Conservation (phyloP, 2,329 filamentous ascomycete genomes). For the Calonectria crousiana region DNA sequence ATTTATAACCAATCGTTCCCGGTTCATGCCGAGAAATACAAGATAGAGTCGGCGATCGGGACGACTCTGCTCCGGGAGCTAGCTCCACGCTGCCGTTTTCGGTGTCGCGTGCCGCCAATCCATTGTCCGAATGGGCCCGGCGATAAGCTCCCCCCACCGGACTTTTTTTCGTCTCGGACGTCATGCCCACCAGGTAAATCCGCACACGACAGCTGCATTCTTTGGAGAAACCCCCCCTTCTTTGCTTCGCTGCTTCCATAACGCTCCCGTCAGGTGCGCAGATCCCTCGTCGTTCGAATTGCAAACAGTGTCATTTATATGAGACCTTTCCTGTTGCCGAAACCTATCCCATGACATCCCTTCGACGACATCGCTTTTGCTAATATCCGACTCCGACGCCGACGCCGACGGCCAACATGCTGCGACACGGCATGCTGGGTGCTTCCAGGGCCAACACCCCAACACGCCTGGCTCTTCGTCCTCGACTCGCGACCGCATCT, state of each 20-base stretch:
- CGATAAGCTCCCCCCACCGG: conserved; percentile 35
- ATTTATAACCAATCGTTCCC: background rate
- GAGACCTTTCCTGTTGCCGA: background rate
- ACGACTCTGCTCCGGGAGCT: conserved; percentile 19
- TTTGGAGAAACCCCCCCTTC: background rate
- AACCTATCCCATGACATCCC: conserved; percentile 22
- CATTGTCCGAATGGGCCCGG: conserved; percentile 40
- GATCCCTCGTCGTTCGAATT: background rate
- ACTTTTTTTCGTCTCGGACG: conserved; percentile 40
- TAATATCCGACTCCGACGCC: conserved; percentile 15
- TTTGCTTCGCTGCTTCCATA: background rate
- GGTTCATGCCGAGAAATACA: background rate
- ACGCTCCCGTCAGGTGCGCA: background rate
- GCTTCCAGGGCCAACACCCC: conserved; percentile 29
- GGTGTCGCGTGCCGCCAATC: conserved; percentile 25
- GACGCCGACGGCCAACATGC: conserved; percentile 41
- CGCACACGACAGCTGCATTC: conserved; percentile 17
- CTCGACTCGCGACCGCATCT: conserved; percentile 64
- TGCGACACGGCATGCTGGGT: conserved; percentile 45
- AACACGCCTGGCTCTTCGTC: conserved; percentile 41
- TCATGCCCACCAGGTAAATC: conserved; percentile 30
- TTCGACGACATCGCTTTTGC: conserved; percentile 5
- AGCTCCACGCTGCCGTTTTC: background rate
- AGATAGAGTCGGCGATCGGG: conserved; percentile 7
- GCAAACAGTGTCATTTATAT: background rate